These are phyloP conservation scores for Yamadazyma paraphyllophila DNA, from an alignment of 805 yeast genomes.

Conservation along the genomic window DNA sequence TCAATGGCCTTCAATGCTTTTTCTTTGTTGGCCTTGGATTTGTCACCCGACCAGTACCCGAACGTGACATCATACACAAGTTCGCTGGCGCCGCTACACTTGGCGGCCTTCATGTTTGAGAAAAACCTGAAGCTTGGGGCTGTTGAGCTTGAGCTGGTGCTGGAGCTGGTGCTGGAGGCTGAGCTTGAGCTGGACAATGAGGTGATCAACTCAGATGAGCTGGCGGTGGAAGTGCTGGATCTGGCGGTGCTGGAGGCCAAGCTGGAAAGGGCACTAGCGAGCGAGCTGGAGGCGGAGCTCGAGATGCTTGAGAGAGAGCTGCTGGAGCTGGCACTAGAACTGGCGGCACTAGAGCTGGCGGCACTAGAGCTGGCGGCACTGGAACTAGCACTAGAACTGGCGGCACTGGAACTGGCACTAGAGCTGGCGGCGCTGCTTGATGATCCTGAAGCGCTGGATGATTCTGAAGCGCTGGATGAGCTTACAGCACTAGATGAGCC, in stretches of 20 bases:
- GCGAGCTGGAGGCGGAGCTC: no score
- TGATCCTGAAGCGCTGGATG: background rate
- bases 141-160: background rate
- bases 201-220: no score
- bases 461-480: background rate
- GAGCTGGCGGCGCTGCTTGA: no score
- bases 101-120: background rate
- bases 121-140: no score
- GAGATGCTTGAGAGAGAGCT: no score
- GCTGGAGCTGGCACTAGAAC: no score
- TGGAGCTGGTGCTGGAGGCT: background rate
- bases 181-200: background rate
- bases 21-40: conserved; percentile 9
- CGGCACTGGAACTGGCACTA: background rate
- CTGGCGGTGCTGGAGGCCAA: no score
- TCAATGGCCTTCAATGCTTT: conserved; percentile 10
- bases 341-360: no score
- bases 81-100: conserved; percentile 8
- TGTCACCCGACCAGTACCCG: conserved; percentile 12
- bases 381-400: background rate
- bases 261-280: no score
- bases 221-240: no score
- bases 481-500: background rate
- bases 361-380: no score
- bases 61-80: conserved; percentile 8